Conservation (phyloP, 2,329 filamentous ascomycete genomes). For the Fusarium transvaalense region DNA sequence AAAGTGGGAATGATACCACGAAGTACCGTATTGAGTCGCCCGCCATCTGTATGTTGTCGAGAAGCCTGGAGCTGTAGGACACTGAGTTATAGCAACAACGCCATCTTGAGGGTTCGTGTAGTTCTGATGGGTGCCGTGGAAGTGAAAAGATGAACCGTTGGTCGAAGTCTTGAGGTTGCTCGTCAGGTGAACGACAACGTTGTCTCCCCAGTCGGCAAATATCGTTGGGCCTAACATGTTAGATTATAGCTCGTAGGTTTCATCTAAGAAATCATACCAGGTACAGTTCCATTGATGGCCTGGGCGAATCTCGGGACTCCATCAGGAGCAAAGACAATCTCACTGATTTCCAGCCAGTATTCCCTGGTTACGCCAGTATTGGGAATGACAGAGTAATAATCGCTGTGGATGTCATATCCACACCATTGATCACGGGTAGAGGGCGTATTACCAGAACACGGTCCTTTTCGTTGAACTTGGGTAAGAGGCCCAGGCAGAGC, state of each 20-base stretch:
- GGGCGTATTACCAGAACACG: constrained; percentile 49
- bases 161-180: constrained; percentile 58
- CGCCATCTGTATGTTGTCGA: constrained; percentile 69
- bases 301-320: constrained; percentile 58
- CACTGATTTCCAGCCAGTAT: constrained; percentile 60
- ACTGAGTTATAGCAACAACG: constrained; percentile 64
- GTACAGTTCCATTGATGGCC: constrained; percentile 70
- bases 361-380: constrained; percentile 66
- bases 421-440: constrained; percentile 59
- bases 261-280: constrained; percentile 52
- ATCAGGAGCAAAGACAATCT: constrained; percentile 60
- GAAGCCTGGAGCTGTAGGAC: constrained; percentile 64
- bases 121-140: constrained; percentile 71
- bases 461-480: constrained; percentile 11
- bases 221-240: constrained; percentile 62
- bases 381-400: constrained; percentile 58
- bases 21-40: constrained; percentile 66
- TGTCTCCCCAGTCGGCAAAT: constrained; percentile 65
- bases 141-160: constrained; percentile 74
- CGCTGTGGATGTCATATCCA: constrained; percentile 61
- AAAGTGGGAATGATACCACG: constrained; percentile 74
- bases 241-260: not conserved
- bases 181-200: constrained; percentile 64
- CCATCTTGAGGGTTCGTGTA: constrained; percentile 69
- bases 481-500: constrained; percentile 19